Percentiles rank a stretch among this genome's conserved stretches.
These are phyloP conservation scores for Jaapia argillacea DNA, from an alignment of 768 basidiomycete genomes.

Conservation along the genomic window DNA sequence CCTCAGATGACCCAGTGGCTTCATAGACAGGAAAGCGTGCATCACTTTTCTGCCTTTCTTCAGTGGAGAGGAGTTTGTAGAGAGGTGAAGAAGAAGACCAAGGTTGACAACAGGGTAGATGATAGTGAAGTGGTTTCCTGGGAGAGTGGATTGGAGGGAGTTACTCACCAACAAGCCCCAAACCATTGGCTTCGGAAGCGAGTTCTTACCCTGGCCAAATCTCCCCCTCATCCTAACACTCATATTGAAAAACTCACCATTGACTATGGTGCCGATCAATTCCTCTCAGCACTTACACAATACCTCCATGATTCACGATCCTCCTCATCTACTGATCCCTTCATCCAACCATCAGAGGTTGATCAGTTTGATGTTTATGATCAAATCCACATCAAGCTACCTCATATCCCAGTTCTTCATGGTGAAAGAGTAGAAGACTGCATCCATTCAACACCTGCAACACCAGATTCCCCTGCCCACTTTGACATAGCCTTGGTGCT, in stretches of 20 bases:
- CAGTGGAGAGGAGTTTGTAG: too few relatives aligned
- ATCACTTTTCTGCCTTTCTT: conserved; percentile 17
- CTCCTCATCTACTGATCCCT: not conserved
- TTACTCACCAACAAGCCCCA: too few relatives aligned
- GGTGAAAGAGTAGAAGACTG: too few relatives aligned
- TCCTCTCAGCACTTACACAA: not conserved
- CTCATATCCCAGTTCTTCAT: not conserved
- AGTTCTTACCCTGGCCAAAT: too few relatives aligned
- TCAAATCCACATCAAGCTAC: not conserved
- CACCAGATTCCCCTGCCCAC: not conserved
- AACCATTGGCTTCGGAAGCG: too few relatives aligned
- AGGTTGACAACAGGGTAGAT: too few relatives aligned
- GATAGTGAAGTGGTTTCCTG: too few relatives aligned
- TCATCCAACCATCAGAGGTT: not conserved
- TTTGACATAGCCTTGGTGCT: not conserved
- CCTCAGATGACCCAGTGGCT: conserved; percentile 32
- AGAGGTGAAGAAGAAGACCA: too few relatives aligned
- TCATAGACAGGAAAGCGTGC: conserved; percentile 21
- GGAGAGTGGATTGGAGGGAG: too few relatives aligned
- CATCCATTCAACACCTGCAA: not conserved
- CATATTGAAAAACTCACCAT: not conserved
- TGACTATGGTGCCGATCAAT: not conserved
- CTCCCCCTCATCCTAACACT: not conserved
- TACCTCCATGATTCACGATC: not conserved
- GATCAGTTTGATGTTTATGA: not conserved